phyloP scores from a whole-genome alignment of 2,329 filamentous ascomycete genomes.

The Diaporthe sp. region DNA sequence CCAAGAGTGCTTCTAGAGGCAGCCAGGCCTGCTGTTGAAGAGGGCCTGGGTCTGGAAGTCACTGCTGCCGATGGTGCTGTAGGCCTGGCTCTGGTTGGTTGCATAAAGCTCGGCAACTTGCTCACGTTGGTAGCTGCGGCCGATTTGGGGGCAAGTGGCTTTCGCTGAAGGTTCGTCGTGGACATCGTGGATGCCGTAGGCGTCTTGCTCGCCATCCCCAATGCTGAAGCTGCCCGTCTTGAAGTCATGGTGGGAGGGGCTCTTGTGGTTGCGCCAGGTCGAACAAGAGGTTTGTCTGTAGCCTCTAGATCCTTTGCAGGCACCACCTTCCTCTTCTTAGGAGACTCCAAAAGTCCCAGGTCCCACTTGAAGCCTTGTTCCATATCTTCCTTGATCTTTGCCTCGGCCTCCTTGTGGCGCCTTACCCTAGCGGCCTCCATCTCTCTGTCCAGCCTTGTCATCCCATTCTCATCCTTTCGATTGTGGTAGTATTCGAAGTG shows the following conservation, averaged over 20 bases:
- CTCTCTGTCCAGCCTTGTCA: slow-evolving; percentile 73
- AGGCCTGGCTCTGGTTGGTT: slow-evolving; percentile 44
- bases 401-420: slow-evolving; percentile 71
- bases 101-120: slow-evolving; percentile 40
- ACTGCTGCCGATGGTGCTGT: slow-evolving; percentile 55
- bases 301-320: slow-evolving; percentile 42
- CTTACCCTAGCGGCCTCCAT: slow-evolving; percentile 67
- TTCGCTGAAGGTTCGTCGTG: slow-evolving; percentile 45
- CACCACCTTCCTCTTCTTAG: slow-evolving; percentile 54
- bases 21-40: slow-evolving; percentile 68
- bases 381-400: slow-evolving; percentile 76
- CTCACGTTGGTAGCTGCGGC: slow-evolving; percentile 42
- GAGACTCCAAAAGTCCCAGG: slow-evolving; percentile 58
- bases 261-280: slow-evolving; percentile 31
- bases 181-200: slow-evolving; percentile 36
- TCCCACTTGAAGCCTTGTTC: slow-evolving; percentile 61
- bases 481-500: slow-evolving; percentile 74
- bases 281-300: slow-evolving; percentile 41
- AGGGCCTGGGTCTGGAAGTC: slow-evolving; percentile 49
- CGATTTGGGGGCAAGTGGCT: slow-evolving; percentile 41
- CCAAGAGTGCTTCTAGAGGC: slow-evolving; percentile 87
- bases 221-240: slow-evolving; percentile 66
- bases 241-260: slow-evolving; percentile 68
- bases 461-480: slow-evolving; percentile 77
- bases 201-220: slow-evolving; percentile 58